These are phyloP conservation scores for Wickerhamomyces bisporus DNA, from an alignment of 805 yeast genomes.

Conservation along the genomic window DNA sequence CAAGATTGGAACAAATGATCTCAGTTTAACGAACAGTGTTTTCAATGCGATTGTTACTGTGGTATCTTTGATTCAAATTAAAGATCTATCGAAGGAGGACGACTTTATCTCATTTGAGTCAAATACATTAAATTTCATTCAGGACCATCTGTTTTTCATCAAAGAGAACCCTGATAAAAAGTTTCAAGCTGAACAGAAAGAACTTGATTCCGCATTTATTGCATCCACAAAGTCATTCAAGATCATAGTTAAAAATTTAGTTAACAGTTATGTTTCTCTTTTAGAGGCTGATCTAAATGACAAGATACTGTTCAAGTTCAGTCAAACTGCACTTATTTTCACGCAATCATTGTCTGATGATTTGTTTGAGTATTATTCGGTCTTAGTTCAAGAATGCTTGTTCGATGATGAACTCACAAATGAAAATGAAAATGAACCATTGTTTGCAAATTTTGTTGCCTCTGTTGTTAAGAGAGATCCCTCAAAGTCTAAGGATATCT, in stretches of 20 bases:
- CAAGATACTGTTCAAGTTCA: constrained; percentile 32
- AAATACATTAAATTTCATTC: constrained; percentile 49
- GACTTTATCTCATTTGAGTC: constrained; percentile 37
- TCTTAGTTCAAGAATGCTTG: constrained; percentile 32
- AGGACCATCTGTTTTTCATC: constrained; percentile 55
- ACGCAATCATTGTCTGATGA: constrained; percentile 59
- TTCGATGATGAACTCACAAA: constrained; percentile 52
- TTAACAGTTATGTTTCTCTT: constrained; percentile 54
- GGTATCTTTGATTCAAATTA: constrained; percentile 68
- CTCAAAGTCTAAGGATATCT: constrained; percentile 19
- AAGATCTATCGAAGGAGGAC: constrained; percentile 41
- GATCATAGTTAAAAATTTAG: constrained; percentile 49
- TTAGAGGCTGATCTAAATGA: constrained; percentile 48
- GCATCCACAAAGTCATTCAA: constrained; percentile 73
- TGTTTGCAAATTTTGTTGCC: constrained; percentile 69
- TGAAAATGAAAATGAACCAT: constrained; percentile 55
- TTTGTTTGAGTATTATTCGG: constrained; percentile 40
- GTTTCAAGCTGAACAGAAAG: constrained; percentile 38
- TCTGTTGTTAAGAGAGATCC: constrained; percentile 58
- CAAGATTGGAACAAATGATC: constrained; percentile 87
- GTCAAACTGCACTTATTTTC: constrained; percentile 41
- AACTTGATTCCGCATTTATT: constrained; percentile 51
- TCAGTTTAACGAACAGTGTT: constrained; percentile 63
- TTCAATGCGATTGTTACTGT: constrained; percentile 65
- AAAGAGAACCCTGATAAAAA: constrained; percentile 21